Evolutionary conservation across 2,329 filamentous ascomycete species (phyloP), one percentile per base, ranked within the genome.

Genomic region (Moelleriella libera): DNA sequence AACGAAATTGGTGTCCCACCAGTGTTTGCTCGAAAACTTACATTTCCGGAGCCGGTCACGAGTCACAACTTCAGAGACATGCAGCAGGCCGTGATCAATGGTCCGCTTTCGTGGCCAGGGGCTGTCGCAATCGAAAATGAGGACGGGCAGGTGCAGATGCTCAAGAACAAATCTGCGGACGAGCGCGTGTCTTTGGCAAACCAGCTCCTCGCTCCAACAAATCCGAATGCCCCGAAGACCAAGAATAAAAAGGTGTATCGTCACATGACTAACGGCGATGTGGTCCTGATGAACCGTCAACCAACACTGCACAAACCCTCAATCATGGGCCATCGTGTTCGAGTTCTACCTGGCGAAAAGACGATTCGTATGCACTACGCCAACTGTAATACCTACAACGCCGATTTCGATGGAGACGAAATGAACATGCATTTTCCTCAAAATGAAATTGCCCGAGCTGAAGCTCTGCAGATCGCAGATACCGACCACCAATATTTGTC

Each of bases 361-460:
- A 97, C 92, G 0, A 89, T 98, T 62, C 88, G 92, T 54, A 97
- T 98, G 90, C 92, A 98, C 70, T 98, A 98, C 67, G 90, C 92
- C 58, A 98, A 98, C 64, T 97, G 92, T 65, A 98, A 98, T 60
- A 96, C 92, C 0, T 98, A 98, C 73, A 98, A 98, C 58, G 92
- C 92, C 32, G 92, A 98, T 74, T 98, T 98, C 60, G 94, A 98
- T 60, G 92, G 92, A 64, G 92, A 98, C 62, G 92, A 98, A 66
- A 98, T 98, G 92, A 98, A 98, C 64, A 94, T 98, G 89, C 92
- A 98, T 67, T 97, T 98, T 60, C 92, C 92, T 1, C 92, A 98
- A 58, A 97, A 95, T 56, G 94, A 97, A 62, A 74, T 97, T 53
- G 92, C 92, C 12, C 78, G 92, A 55, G 86, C 90, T 2, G 92